A percentile compares a stretch with the other conserved stretches of the same genome.
These are phyloP conservation scores for Diaporthe aspalathi DNA, from an alignment of 2,329 filamentous ascomycete species.

Conservation along the genomic window DNA sequence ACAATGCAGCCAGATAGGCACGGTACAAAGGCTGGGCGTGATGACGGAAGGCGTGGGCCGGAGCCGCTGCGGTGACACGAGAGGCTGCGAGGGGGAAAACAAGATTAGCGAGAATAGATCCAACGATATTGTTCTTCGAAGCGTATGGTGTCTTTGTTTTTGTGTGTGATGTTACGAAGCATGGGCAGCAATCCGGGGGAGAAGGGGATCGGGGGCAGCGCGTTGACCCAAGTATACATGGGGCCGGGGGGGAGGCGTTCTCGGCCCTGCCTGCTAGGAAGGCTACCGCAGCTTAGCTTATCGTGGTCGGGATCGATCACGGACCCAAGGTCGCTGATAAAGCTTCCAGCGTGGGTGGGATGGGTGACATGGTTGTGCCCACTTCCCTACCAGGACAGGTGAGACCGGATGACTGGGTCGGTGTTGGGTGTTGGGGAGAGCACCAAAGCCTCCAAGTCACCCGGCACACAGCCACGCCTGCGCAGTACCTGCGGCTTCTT, in stretches of 20 bases:
- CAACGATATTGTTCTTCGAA: slow-evolving; percentile 24
- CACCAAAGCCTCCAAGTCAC: slow-evolving; percentile 24
- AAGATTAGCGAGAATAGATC: slow-evolving; percentile 1
- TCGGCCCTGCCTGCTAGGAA: slow-evolving; percentile 19
- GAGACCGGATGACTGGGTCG: slow-evolving; percentile 12
- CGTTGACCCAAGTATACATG: slow-evolving; percentile 27
- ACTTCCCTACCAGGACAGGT: slow-evolving; percentile 17
- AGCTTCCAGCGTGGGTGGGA: slow-evolving; percentile 17
- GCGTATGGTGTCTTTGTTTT: not conserved
- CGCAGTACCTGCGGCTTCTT: slow-evolving; percentile 16
- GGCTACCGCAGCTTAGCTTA: slow-evolving; percentile 19
- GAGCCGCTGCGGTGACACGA: not conserved
- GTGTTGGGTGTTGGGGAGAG: not conserved
- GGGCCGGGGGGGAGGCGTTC: slow-evolving; percentile 28
- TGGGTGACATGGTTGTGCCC: slow-evolving; percentile 27
- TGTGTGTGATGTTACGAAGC: slow-evolving; percentile 20
- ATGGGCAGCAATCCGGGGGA: slow-evolving; percentile 11
- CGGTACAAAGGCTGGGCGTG: slow-evolving; percentile 34
- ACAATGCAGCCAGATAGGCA: slow-evolving; percentile 29
- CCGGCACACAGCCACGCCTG: not conserved
- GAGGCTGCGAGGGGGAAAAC: not conserved
- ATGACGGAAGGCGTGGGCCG: slow-evolving; percentile 13
- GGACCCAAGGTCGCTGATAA: slow-evolving; percentile 27
- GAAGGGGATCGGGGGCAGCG: slow-evolving; percentile 29
- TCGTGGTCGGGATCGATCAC: slow-evolving; percentile 31